Evolutionary conservation across 441 rosid species (phyloP), one percentile per base, ranked within the genome.

Genomic region (Euphorbia schlechtendalii): DNA sequence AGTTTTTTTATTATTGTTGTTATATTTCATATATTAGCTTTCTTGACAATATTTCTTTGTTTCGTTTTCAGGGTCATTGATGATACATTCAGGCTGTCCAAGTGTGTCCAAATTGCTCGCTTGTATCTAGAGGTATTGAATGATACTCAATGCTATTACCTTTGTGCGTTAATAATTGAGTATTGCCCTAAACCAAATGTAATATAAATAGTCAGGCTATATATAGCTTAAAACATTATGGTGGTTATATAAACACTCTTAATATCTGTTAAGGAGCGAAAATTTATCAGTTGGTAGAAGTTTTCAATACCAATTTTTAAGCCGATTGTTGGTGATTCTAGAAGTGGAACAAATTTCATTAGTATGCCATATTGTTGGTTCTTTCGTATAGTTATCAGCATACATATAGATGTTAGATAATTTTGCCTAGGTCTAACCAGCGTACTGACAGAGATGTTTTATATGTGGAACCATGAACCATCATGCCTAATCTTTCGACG

Each of bases 101-200:
- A 95, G 73, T 95, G 99, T 80, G 96, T 92, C 70, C 99, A 95
- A 77, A 95, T 89, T 71, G 99, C 99, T 71, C 89, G 99, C 68
- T 77, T 92, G 30, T 95, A 95, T 78, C 96, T 95, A 6, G 97
- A 95, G 98, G 95, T 92, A 80, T 66, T 54, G 13, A n/a, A n/a
- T 27, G 25, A 51, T 13, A 24, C 24, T 52, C 61, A 66, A 59
- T 27, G 43, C 43, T 64, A 36, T n/a, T 32, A 66, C 15, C 25
- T 21, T 56, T 22, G 22, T 55, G 24, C 30, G 28, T 48, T 53
- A 5, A 43, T 43, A 2, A 43, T 2, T 43, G 48, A 43, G n/a
- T n/a, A n/a, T n/a, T n/a, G n/a, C n/a, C n/a, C n/a, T n/a, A n/a
- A n/a, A n/a, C n/a, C n/a, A n/a, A 21, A 17, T 48, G n/a, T 7